These are phyloP conservation scores for Chaetomiaceae sp. DNA, from an alignment of 2,329 filamentous ascomycete genomes.

Conservation along the genomic window DNA sequence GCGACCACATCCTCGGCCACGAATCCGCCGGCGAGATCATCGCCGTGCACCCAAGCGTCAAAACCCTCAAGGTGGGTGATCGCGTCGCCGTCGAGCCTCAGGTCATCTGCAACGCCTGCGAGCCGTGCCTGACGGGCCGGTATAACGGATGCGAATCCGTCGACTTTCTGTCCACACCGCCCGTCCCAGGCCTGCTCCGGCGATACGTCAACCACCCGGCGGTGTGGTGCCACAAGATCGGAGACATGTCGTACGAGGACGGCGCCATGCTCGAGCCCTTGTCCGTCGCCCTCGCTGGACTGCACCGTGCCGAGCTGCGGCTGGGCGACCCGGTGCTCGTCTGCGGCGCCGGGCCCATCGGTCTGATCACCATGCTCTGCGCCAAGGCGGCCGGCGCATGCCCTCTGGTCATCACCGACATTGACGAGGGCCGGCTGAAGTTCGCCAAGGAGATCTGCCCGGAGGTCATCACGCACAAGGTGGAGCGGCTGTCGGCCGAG, in stretches of 20 bases:
- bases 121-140: constrained; percentile 83
- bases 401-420: constrained; percentile 90
- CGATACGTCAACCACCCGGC: constrained; percentile 95
- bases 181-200: constrained; percentile 78
- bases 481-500: constrained; percentile 59
- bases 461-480: constrained; percentile 73
- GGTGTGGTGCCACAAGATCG: constrained; percentile 94
- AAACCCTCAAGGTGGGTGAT: constrained; percentile 73
- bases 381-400: constrained; percentile 81
- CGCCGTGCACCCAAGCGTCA: constrained; percentile 77
- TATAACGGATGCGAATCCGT: constrained; percentile 94
- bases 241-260: constrained; percentile 85
- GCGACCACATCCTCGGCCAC: constrained; percentile 88
- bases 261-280: constrained; percentile 88
- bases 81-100: constrained; percentile 92
- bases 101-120: constrained; percentile 85
- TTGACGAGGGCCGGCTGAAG: constrained; percentile 76
- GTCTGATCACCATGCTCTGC: constrained; percentile 82
- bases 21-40: constrained; percentile 84
- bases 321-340: constrained; percentile 85
- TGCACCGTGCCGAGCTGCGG: constrained; percentile 75
- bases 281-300: constrained; percentile 79
- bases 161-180: constrained; percentile 84
- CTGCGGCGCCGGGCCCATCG: constrained; percentile 91
- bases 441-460: constrained; percentile 85